A percentile compares a stretch with the other conserved stretches of the same genome.
Evolutionary conservation across 139 green algal species (phyloP).

Genomic region (Raphidocelis subcapitata): DNA sequence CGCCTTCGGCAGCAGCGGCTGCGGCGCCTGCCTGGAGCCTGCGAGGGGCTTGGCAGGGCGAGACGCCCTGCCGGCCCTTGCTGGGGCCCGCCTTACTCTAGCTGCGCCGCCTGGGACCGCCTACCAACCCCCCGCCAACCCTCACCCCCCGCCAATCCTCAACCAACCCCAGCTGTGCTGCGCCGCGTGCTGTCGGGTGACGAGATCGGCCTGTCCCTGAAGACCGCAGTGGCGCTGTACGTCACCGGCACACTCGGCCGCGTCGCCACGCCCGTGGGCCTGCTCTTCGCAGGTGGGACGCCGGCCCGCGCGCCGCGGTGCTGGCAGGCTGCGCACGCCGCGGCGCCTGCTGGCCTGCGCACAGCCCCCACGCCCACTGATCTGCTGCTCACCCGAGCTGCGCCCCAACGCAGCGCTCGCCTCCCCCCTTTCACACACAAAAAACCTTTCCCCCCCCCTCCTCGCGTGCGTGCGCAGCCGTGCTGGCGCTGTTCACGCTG

Average conservation of each 20-base stretch:
- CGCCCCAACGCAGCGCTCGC: not conserved
- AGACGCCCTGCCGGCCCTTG: too few species aligned
- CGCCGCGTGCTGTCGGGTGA: constrained; percentile 4
- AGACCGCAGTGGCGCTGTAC: constrained; percentile 11
- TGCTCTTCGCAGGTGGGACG: constrained; percentile 17
- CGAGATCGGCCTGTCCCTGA: not conserved
- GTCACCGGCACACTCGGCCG: constrained; percentile 17
- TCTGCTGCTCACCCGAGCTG: not conserved
- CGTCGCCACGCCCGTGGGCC: constrained; percentile 22
- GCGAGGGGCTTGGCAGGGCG: too few species aligned
- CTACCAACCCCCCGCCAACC: too few species aligned
- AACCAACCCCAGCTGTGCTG: not conserved
- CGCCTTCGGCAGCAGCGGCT: too few species aligned
- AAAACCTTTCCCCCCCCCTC: not conserved
- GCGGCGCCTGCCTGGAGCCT: too few species aligned
- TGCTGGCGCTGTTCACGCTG: constrained; percentile 29
- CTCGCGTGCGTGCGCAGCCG: constrained; percentile 2
- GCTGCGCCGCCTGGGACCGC: too few species aligned
- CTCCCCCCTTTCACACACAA: not conserved
- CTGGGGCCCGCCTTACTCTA: too few species aligned
- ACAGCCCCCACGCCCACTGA: not conserved
- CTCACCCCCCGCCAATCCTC: too few species aligned
- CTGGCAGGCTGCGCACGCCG: not conserved
- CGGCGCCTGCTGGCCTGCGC: not conserved
- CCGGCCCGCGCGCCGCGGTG: not conserved